Conservation (phyloP, 2,329 filamentous ascomycete genomes). For the Leptographium radiaticola region DNA sequence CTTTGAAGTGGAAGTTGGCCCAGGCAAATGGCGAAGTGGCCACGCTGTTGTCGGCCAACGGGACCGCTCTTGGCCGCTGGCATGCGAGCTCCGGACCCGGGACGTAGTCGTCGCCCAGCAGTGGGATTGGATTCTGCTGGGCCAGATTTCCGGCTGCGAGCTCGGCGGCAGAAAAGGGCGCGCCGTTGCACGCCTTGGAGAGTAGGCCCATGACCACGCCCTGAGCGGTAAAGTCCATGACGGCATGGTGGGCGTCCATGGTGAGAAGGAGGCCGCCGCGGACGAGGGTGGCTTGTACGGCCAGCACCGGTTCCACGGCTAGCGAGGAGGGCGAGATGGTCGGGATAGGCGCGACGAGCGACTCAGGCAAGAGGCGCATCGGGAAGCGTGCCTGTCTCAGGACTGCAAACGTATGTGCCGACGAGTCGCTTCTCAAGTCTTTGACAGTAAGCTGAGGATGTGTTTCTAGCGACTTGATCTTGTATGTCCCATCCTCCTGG, state of each 20-base stretch:
- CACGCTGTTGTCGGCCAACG: background rate
- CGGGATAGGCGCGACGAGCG: slow-evolving; percentile 13
- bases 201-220: slow-evolving; percentile 21
- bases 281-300: slow-evolving; percentile 16
- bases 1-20: slow-evolving; percentile 9
- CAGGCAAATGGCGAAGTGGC: background rate
- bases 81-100: background rate
- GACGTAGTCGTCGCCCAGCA: slow-evolving; percentile 18
- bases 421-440: slow-evolving; percentile 24
- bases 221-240: slow-evolving; percentile 14
- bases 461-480: slow-evolving; percentile 8
- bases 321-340: slow-evolving; percentile 24
- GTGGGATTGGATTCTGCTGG: slow-evolving; percentile 23
- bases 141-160: slow-evolving; percentile 18
- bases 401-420: slow-evolving; percentile 23
- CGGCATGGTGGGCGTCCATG: slow-evolving; percentile 11
- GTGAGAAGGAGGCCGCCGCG: slow-evolving; percentile 11
- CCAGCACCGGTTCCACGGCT: slow-evolving; percentile 26
- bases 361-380: slow-evolving; percentile 33
- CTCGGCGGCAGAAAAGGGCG: slow-evolving; percentile 32
- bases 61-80: background rate
- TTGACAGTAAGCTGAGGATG: slow-evolving; percentile 24
- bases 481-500: slow-evolving; percentile 17
- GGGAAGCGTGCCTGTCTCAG: slow-evolving; percentile 28
- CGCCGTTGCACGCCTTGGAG: slow-evolving; percentile 31